phyloP scores from a whole-genome alignment of 2,329 filamentous ascomycete species.

The Sporothrix inflata region DNA sequence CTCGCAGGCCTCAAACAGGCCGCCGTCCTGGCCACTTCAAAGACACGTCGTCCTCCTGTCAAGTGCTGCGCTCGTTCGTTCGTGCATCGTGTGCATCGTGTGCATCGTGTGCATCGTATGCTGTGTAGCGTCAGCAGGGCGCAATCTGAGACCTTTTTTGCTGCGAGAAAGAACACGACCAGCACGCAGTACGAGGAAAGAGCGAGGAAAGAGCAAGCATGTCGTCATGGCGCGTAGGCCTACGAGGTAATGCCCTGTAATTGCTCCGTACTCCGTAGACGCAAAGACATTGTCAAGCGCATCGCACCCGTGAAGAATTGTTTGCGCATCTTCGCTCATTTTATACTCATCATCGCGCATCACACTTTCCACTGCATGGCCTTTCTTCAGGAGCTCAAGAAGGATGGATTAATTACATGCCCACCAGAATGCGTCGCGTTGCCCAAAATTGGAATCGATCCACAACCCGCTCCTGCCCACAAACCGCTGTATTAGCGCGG shows the following conservation, averaged over 20 bases:
- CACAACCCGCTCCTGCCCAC: no score
- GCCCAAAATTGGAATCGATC: not conserved
- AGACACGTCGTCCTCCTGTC: no score
- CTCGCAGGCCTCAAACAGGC: slow-evolving; percentile 1
- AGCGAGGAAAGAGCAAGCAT: not conserved
- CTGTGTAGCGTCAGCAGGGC: slow-evolving; percentile 8
- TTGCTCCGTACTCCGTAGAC: no score
- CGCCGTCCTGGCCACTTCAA: not conserved
- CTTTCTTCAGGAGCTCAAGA: not conserved
- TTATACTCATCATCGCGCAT: not conserved
- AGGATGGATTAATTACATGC: not conserved
- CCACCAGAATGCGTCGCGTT: not conserved
- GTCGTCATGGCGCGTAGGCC: slow-evolving; percentile 8
- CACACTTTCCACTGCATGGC: not conserved
- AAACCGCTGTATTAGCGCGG: not conserved
- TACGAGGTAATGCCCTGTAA: no score
- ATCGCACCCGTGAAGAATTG: not conserved
- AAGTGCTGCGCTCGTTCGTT: not conserved
- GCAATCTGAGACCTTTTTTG: not conserved
- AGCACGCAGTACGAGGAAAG: not conserved
- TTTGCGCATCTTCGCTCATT: not conserved
- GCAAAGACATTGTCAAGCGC: not conserved
- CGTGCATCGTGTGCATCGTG: not conserved
- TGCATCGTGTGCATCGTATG: not conserved
- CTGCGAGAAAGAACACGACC: not conserved